phyloP scores from a whole-genome alignment of 176 grass and related monocot genomes.

The Typha latifolia region DNA sequence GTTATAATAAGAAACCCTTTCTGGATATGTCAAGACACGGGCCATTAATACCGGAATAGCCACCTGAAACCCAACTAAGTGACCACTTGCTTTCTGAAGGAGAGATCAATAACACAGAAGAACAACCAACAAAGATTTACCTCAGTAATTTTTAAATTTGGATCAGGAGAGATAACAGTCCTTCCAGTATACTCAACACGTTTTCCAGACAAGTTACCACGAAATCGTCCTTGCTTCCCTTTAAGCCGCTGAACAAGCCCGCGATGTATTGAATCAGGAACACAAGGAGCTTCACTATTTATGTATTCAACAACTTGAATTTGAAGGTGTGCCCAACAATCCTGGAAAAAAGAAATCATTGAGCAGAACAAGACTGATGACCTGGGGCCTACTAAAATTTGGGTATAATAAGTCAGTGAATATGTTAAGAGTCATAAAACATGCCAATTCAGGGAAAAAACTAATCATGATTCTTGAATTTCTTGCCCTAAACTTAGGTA shows the following conservation, averaged over 20 bases:
- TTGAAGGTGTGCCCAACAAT: slow-evolving; percentile 75
- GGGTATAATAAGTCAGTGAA: too few relatives aligned
- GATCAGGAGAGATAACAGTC: slow-evolving; percentile 97
- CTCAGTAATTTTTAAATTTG: slow-evolving; percentile 97
- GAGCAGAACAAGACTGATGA: slow-evolving; percentile 8
- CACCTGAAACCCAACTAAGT: slow-evolving; percentile 44
- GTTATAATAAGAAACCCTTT: slow-evolving; percentile 76
- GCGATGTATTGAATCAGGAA: slow-evolving; percentile 58
- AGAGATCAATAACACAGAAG: slow-evolving; percentile 11
- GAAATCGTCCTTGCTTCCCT: slow-evolving; percentile 87
- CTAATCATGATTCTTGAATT: too few relatives aligned
- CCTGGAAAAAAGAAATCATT: slow-evolving; percentile 30
- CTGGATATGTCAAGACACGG: slow-evolving; percentile 75
- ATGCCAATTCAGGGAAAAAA: too few relatives aligned
- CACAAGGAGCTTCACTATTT: slow-evolving; percentile 80
- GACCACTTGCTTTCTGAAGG: slow-evolving; percentile 7
- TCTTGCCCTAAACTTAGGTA: too few relatives aligned
- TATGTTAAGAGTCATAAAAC: too few relatives aligned
- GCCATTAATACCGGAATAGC: slow-evolving; percentile 89
- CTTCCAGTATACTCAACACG: slow-evolving; percentile 95
- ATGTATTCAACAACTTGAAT: slow-evolving; percentile 88
- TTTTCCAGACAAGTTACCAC: slow-evolving; percentile 96
- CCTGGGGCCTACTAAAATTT: too few relatives aligned
- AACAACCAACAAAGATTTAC: slow-evolving; percentile 21
- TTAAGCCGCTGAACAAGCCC: slow-evolving; percentile 90